A percentile compares a stretch with the other conserved stretches of the same genome.
Conservation (phyloP, 75 land plant genomes). For the Gnetum montanum region DNA sequence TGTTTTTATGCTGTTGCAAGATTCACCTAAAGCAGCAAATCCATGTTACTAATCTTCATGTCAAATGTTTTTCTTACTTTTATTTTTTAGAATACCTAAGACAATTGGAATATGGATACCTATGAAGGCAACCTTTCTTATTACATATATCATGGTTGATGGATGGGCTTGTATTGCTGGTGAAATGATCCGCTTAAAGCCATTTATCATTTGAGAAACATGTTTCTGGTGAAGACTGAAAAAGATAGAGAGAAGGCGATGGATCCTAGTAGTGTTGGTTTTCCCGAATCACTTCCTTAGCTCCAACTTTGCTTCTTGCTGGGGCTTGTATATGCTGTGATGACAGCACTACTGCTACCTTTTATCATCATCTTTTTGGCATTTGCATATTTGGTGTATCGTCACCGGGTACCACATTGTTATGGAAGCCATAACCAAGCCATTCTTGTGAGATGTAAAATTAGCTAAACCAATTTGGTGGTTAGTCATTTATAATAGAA, state of each 20-base stretch:
- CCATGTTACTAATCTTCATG: too few species aligned
- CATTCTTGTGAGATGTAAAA: too few species aligned
- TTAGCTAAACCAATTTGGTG: too few species aligned
- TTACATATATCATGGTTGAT: conserved; percentile 77
- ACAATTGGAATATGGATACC: conserved; percentile 42
- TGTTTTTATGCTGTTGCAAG: too few species aligned
- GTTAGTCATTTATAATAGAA: too few species aligned
- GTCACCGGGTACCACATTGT: conserved; percentile 42
- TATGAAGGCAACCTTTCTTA: conserved; percentile 57
- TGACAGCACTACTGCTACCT: conserved; percentile 49
- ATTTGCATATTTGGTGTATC: conserved; percentile 53
- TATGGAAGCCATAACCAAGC: too few species aligned
- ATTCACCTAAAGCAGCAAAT: too few species aligned
- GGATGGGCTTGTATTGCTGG: conserved; percentile 82
- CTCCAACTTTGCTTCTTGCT: conserved; percentile 49
- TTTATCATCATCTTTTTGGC: conserved; percentile 46
- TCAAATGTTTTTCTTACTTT: too few species aligned
- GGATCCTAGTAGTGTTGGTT: conserved; percentile 42
- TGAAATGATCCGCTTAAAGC: conserved; percentile 48
- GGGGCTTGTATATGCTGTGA: conserved; percentile 49
- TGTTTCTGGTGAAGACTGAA: conserved; percentile 54
- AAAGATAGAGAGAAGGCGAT: conserved; percentile 53
- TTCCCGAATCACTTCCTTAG: conserved; percentile 34
- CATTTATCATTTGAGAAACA: conserved; percentile 49
- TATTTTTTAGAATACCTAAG: conserved; percentile 33